Conservation (phyloP, 805 yeast genomes). For the Brettanomyces nanus region DNA sequence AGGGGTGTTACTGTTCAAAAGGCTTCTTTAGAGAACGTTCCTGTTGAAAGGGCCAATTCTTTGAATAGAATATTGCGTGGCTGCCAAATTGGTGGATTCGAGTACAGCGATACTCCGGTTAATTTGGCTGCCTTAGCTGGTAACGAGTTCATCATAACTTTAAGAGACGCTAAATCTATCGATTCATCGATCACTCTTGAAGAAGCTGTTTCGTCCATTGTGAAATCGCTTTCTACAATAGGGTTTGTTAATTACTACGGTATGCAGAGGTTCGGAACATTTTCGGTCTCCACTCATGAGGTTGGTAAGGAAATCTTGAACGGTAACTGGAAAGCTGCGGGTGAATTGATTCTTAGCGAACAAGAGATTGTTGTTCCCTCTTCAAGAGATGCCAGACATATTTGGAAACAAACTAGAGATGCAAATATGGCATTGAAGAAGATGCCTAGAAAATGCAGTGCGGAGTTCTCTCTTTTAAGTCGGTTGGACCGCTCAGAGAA, state of each 20-base stretch:
- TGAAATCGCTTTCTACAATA: conserved; percentile 46
- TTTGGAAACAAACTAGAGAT: conserved; percentile 71
- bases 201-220: conserved; percentile 40
- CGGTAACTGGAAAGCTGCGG: conserved; percentile 75
- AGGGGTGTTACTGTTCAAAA: conserved; percentile 92
- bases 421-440: conserved; percentile 53
- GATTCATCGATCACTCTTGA: conserved; percentile 31
- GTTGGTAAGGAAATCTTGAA: conserved; percentile 68
- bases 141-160: conserved; percentile 79
- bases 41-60: conserved; percentile 65
- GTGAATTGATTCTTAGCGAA: conserved; percentile 69
- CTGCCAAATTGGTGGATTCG: conserved; percentile 71
- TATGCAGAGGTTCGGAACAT: conserved; percentile 98
- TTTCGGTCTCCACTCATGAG: conserved; percentile 83
- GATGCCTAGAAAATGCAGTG: conserved; percentile 86
- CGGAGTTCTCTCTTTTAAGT: conserved; percentile 68
- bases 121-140: conserved; percentile 81
- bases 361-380: conserved; percentile 81
- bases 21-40: conserved; percentile 58
- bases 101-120: conserved; percentile 53
- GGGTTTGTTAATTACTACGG: conserved; percentile 96
- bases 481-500: conserved; percentile 46
- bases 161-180: conserved; percentile 56
- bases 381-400: conserved; percentile 70
- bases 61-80: conserved; percentile 72